These are phyloP conservation scores for Lentinus brumalis DNA, from an alignment of 768 basidiomycete species.

Conservation along the genomic window DNA sequence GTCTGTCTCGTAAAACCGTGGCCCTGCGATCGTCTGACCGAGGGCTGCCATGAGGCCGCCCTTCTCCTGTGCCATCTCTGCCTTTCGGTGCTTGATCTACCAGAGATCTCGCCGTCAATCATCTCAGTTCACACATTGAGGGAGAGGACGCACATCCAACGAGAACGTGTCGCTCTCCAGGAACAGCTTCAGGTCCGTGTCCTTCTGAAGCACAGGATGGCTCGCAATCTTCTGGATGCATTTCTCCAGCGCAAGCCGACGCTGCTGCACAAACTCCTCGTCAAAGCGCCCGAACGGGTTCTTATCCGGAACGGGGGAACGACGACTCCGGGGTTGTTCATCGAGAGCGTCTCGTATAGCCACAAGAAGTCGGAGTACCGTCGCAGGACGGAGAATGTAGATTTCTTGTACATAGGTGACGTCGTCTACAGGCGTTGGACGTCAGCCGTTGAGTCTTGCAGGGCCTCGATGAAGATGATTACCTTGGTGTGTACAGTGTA, in stretches of 20 bases:
- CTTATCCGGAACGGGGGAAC: constrained; percentile 98
- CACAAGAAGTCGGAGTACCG: constrained; percentile 98
- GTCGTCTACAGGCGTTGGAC: constrained; percentile 59
- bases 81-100: constrained; percentile 87
- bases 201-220: constrained; percentile 88
- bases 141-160: constrained; percentile 67
- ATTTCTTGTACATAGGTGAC: constrained; percentile 80
- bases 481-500: constrained; percentile 94
- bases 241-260: constrained; percentile 81
- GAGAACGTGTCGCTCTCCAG: constrained; percentile 92
- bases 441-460: neutral
- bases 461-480: neutral
- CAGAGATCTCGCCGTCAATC: neutral
- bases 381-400: constrained; percentile 90
- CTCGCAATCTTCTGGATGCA: constrained; percentile 92
- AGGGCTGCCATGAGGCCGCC: constrained; percentile 85
- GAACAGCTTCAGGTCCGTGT: constrained; percentile 86
- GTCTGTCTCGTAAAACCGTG: constrained; percentile 86
- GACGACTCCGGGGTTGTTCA: constrained; percentile 95
- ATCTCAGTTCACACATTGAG: neutral
- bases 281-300: constrained; percentile 92
- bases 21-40: constrained; percentile 76
- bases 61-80: constrained; percentile 73
- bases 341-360: constrained; percentile 86
- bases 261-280: constrained; percentile 86